Conservation (phyloP, 805 yeast genomes). For the Lipomyces sp. region DNA sequence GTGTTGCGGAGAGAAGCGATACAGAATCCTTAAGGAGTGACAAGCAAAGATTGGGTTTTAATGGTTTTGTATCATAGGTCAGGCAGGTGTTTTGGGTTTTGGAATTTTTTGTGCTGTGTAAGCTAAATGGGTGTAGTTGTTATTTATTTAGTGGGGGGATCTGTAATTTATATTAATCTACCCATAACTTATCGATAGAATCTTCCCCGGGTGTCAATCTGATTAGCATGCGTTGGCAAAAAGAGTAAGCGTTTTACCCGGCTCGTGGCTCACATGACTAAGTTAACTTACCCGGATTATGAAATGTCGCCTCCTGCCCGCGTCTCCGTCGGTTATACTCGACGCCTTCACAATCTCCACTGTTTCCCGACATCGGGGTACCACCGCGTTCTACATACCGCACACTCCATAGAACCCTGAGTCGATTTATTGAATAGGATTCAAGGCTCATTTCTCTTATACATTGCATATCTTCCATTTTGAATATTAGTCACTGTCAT, state of each 20-base stretch:
- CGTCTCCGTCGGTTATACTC: neutral
- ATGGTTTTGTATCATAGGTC: neutral
- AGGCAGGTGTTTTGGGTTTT: too few relatives aligned
- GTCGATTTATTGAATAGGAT: neutral
- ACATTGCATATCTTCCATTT: neutral
- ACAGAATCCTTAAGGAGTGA: neutral
- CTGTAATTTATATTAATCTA: too few relatives aligned
- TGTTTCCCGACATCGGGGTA: neutral
- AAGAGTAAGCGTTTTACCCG: neutral
- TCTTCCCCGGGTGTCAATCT: too few relatives aligned
- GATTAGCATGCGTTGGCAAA: neutral
- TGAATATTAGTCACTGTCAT: neutral
- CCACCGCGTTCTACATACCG: neutral
- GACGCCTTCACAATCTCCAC: too few relatives aligned
- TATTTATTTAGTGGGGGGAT: neutral
- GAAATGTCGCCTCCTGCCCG: neutral
- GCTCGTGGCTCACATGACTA: neutral
- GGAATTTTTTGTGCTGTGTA: too few relatives aligned
- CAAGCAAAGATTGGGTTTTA: neutral
- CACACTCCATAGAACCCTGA: neutral
- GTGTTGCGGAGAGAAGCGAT: constrained; percentile 10
- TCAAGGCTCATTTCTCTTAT: neutral
- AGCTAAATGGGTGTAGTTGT: too few relatives aligned
- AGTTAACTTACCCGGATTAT: neutral
- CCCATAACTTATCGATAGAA: neutral